Evolutionary conservation across 257 asterid genomes (phyloP).

Genomic region (Plantago ovata): DNA sequence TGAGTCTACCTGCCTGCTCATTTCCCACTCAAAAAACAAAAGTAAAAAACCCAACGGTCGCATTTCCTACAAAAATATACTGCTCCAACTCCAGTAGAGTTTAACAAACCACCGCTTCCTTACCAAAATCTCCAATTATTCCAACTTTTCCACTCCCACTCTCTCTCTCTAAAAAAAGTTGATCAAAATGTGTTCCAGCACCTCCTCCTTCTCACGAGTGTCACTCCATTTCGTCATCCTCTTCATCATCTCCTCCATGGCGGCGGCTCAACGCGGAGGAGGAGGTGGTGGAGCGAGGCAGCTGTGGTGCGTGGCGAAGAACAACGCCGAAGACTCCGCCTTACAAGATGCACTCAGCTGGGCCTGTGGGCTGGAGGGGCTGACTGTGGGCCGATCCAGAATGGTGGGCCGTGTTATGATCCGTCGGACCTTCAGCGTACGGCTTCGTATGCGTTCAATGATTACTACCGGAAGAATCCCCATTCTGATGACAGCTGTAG

Average conservation of each 20-base stretch:
- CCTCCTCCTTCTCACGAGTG: too few relatives aligned
- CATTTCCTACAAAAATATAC: not conserved
- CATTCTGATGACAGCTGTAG: slow-evolving; percentile 51
- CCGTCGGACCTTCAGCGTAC: slow-evolving; percentile 56
- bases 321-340: slow-evolving; percentile 75
- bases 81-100: too few relatives aligned
- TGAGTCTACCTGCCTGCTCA: not conserved
- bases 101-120: not conserved
- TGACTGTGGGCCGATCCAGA: slow-evolving; percentile 69
- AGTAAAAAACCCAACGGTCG: slow-evolving; percentile 6
- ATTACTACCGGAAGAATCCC: slow-evolving; percentile 57
- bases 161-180: slow-evolving; percentile 1
- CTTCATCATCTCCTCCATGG: slow-evolving; percentile 18
- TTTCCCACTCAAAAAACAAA: not conserved
- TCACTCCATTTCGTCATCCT: not conserved
- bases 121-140: not conserved
- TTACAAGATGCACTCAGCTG: slow-evolving; percentile 77
- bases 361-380: slow-evolving; percentile 89
- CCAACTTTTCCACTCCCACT: slow-evolving; percentile 4
- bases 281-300: slow-evolving; percentile 33
- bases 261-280: slow-evolving; percentile 37
- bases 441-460: slow-evolving; percentile 83
- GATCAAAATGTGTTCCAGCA: slow-evolving; percentile 15
- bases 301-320: slow-evolving; percentile 94
- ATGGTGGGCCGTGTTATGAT: slow-evolving; percentile 78